Base-by-base conservation (phyloP, 148 eudicot genomes). In the Rhododendron mucronatum region DNA sequence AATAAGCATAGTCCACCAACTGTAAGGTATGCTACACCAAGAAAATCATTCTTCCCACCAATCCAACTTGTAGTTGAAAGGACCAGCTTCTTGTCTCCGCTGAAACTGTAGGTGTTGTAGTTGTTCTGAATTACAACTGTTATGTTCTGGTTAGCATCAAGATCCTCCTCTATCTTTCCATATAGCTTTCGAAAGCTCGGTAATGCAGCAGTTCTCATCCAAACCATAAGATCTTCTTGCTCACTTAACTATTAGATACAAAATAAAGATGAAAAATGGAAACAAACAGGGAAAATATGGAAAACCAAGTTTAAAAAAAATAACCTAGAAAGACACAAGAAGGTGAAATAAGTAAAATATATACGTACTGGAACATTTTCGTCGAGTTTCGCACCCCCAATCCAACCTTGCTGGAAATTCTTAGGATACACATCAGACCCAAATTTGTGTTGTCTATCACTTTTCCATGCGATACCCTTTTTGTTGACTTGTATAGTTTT, bases 381-480 rank as follows among this genome's bases (percentile, higher is more conserved):
- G 84, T 95, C 84, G 51, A 95, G 91, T 48, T 87, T 89, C 79
- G 88, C 96, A 71, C 98, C 98, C 45, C 98, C 98, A 82, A 92
- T 89, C 37, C 92, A 84, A n/a, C 95, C 93, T 86, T 87, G 89
- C 83, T 95, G 98, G 81, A 95, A 95, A 89, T 95, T 95, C 83
- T 83, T 82, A 71, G 98, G 98, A 88, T 85, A 91, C 13, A 93
- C 98, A 13, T 92, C 84, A 84, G 91, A 92, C 65, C 98, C 98
- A 85, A 90, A 95, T 84, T 93, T 95, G 90, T 88, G 84, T 3
- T 89, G 88, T 44, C 84, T 90, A 84, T 95, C 98, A 87, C 98
- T 95, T 63, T 86, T 80, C 98, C 98, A 95, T 33, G 98, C 94
- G 76, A 95, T 95, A 84, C 86, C 87, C 86, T 91, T 93, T 65